phyloP scores from a whole-genome alignment of 1,284 basidiomycete genomes.

The Exsudoporus floridanus region DNA sequence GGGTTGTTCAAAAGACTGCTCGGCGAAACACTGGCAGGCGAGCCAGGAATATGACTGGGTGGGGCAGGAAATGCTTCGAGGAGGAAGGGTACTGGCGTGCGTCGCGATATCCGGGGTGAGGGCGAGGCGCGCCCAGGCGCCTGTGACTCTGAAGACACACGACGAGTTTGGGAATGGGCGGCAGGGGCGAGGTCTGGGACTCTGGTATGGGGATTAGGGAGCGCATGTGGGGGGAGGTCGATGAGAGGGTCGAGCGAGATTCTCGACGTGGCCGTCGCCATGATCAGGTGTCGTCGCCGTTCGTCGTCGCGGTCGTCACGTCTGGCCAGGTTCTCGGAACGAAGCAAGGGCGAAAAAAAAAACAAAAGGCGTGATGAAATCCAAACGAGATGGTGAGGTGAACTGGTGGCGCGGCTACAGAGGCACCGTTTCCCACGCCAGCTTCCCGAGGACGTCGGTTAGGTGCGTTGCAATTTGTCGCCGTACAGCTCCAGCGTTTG shows the following conservation, averaged over 20 bases:
- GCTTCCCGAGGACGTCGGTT: slow-evolving; percentile 18
- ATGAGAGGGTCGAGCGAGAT: slow-evolving; percentile 21
- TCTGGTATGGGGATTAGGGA: slow-evolving; percentile 16
- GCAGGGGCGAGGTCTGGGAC: slow-evolving; percentile 11
- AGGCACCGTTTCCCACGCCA: slow-evolving; percentile 26
- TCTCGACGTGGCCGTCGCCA: slow-evolving; percentile 20
- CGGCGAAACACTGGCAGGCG: slow-evolving; percentile 16
- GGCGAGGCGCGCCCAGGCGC: slow-evolving; percentile 29
- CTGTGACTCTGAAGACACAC: slow-evolving; percentile 32
- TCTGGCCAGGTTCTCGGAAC: slow-evolving; percentile 8
- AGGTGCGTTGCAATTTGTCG: slow-evolving; percentile 11
- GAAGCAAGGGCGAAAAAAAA: slow-evolving; percentile 27
- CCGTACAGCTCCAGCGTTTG: not conserved
- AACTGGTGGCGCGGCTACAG: slow-evolving; percentile 16
- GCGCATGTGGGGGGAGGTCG: slow-evolving; percentile 13
- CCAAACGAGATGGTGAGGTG: slow-evolving; percentile 9
- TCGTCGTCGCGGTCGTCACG: slow-evolving; percentile 21
- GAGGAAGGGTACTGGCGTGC: slow-evolving; percentile 33
- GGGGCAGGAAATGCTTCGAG: slow-evolving; percentile 34
- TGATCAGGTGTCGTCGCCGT: slow-evolving; percentile 1
- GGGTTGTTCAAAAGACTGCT: slow-evolving; percentile 9
- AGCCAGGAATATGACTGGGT: slow-evolving; percentile 34
- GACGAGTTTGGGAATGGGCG: slow-evolving; percentile 12
- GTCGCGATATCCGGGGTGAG: slow-evolving; percentile 29
- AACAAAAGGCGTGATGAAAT: slow-evolving; percentile 12